These are phyloP conservation scores for Mycogone perniciosa DNA, from an alignment of 2,329 filamentous ascomycete species.

Conservation along the genomic window DNA sequence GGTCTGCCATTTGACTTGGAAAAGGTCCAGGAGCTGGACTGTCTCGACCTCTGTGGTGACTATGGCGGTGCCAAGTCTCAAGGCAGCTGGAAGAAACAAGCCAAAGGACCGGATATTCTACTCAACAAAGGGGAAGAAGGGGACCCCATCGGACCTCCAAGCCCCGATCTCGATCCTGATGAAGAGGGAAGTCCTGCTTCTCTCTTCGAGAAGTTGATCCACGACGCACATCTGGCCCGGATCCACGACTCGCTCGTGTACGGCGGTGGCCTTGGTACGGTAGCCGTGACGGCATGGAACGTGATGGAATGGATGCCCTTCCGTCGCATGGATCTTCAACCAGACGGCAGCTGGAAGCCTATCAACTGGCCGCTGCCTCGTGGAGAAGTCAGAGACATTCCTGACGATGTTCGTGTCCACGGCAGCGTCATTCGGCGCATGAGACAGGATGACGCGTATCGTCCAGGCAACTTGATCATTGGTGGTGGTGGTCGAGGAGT, in stretches of 20 bases:
- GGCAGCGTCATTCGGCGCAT: slow-evolving; percentile 69
- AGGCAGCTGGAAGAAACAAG: background rate
- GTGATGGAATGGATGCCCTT: slow-evolving; percentile 80
- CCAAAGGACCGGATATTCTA: slow-evolving; percentile 20
- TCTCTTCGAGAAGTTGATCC: slow-evolving; percentile 52
- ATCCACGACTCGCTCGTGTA: slow-evolving; percentile 69
- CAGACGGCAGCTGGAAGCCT: slow-evolving; percentile 69
- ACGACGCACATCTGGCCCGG: slow-evolving; percentile 45
- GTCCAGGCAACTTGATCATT: slow-evolving; percentile 73
- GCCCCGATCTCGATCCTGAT: slow-evolving; percentile 18
- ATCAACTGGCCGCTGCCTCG: slow-evolving; percentile 75
- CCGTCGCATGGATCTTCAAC: slow-evolving; percentile 68
- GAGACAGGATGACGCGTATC: slow-evolving; percentile 55
- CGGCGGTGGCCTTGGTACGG: slow-evolving; percentile 47
- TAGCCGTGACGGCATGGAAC: slow-evolving; percentile 62
- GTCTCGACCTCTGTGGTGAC: slow-evolving; percentile 25
- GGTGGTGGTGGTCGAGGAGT: slow-evolving; percentile 71
- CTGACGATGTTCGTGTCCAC: slow-evolving; percentile 62
- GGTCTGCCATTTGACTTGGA: slow-evolving; percentile 64
- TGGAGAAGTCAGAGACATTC: slow-evolving; percentile 73
- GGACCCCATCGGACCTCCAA: slow-evolving; percentile 15
- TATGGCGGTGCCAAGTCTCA: background rate
- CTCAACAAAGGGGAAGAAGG: slow-evolving; percentile 7
- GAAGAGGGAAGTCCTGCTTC: slow-evolving; percentile 16
- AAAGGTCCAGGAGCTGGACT: slow-evolving; percentile 62